Evolutionary conservation across 2,329 filamentous ascomycete species (phyloP), one percentile per base, ranked within the genome.

Genomic region (Penicillium griseofulvum): DNA sequence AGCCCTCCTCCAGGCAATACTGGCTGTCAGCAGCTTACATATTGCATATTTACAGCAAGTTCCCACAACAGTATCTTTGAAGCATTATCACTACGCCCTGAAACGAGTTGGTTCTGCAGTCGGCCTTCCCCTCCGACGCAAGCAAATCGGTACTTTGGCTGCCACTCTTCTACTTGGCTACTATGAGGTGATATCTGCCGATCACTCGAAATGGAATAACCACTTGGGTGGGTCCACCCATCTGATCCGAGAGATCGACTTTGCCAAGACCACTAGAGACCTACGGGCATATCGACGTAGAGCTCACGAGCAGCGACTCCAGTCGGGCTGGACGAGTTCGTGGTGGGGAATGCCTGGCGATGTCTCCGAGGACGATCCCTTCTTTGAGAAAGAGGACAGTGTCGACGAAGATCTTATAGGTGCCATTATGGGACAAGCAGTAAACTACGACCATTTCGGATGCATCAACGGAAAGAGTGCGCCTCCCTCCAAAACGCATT

Each of bases 191-290:
- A 94, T 93, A 87, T 89, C 88, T 34, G 93, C 91, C 22, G 93
- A 99, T 63, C 93, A 97, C 66, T 86, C 88, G 52, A 96, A 96
- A 71, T 99, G 94, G 94, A 94, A 90, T 67, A 93, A 89, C 58
- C 94, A 97, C 74, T 79, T 97, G 36, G 85, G 90, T 45, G 94
- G 94, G 12, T 90, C 91, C 10, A 86, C 88, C 38, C 88, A 92
- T 59, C 81, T 97, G 29, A 81, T 97, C 26, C 83, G 84, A 49
- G 92, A 97, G 68, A 88, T 95, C 39, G 88, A 94, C 47, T 89
- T 91, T 57, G 81, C 82, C 10, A 81, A 84, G 1, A 87, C 92
- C 78, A 90, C 89, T 0, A 83, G 83, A 54, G 82, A 86, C 52
- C 86, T 91, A 55, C 82, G 92, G 57, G 80, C 82, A 0, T 77